These are phyloP conservation scores for Nannochloropsis salina DNA, from an alignment of 108 stramenopile genomes.

Conservation along the genomic window DNA sequence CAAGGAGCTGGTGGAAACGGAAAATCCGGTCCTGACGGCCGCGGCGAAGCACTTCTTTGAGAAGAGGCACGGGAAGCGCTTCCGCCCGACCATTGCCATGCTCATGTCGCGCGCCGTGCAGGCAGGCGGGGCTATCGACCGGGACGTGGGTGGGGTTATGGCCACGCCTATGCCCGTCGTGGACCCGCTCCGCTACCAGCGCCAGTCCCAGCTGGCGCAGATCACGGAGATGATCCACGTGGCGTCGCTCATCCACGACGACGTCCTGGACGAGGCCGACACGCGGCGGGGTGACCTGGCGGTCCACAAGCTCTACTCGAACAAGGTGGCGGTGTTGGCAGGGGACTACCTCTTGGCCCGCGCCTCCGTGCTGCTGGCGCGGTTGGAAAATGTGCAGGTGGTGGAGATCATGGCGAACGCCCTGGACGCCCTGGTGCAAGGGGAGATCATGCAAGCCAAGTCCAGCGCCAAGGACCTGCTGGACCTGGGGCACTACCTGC, in stretches of 20 bases:
- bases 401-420: slow-evolving; percentile 97
- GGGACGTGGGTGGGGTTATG: background rate
- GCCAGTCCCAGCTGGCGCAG: slow-evolving; percentile 84
- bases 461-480: slow-evolving; percentile 67
- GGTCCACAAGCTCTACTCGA: slow-evolving; percentile 94
- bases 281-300: slow-evolving; percentile 87
- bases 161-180: background rate
- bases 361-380: slow-evolving; percentile 81
- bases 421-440: slow-evolving; percentile 83
- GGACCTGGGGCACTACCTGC: slow-evolving; percentile 71
- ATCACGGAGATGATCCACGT: slow-evolving; percentile 99
- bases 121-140: slow-evolving; percentile 26
- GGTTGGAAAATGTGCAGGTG: slow-evolving; percentile 77
- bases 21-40: slow-evolving; percentile 91
- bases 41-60: slow-evolving; percentile 97
- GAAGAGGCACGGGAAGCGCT: slow-evolving; percentile 89
- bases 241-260: slow-evolving; percentile 90
- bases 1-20: slow-evolving; percentile 87
- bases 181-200: background rate
- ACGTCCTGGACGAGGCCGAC: slow-evolving; percentile 93
- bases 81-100: slow-evolving; percentile 88
- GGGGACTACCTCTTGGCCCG: slow-evolving; percentile 89
- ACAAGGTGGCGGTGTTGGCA: slow-evolving; percentile 91
- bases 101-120: slow-evolving; percentile 80
- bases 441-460: slow-evolving; percentile 96